Evolutionary conservation across 768 basidiomycete genomes (phyloP), one percentile per base, ranked within the genome.

Genomic region (Mycena haematopus): DNA sequence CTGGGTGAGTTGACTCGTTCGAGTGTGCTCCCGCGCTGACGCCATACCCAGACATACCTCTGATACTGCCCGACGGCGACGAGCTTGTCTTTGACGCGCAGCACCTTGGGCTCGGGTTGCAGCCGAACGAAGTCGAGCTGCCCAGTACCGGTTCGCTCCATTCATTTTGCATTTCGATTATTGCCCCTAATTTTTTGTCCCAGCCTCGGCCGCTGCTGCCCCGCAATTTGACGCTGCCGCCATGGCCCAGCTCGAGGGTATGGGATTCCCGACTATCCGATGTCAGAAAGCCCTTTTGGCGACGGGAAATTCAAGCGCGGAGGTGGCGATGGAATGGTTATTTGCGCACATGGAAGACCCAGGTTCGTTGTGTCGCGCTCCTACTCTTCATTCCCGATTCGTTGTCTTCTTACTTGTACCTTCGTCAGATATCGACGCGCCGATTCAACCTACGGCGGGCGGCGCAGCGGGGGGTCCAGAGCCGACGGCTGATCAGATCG

Each of bases 331-430:
- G 95, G 89, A 94, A 61, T 99, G 96, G 96, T 75, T 99, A 44
- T 96, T 99, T 71, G 81, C 75, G 46, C 96, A 98, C 73, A 93
- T 96, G 92, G 96, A 98, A 0, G 96, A 99, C 74, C 81, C 93
- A 14, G 93, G 95, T 93, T 47, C 9, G 79, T 66, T 36, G 5
- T n/a, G n/a, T 33, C 25, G 44, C 21, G 2, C 27, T 35, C 44
- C 15, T 55, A 15, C 7, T 8, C 38, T 19, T 40, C 61, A n/a
- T n/a, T 42, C 7, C 2, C n/a, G n/a, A n/a, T n/a, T 42, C 17
- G 40, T n/a, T 42, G 40, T n/a, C n/a, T n/a, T n/a, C n/a, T n/a
- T n/a, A n/a, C n/a, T n/a, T n/a, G n/a, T n/a, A 22, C 44, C 3
- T 24, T 31, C 22, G 36, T 29, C 68, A 96, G 96, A 96, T 71